Evolutionary conservation across 176 grass and related monocot genomes (phyloP).

Genomic region (Cocos nucifera): DNA sequence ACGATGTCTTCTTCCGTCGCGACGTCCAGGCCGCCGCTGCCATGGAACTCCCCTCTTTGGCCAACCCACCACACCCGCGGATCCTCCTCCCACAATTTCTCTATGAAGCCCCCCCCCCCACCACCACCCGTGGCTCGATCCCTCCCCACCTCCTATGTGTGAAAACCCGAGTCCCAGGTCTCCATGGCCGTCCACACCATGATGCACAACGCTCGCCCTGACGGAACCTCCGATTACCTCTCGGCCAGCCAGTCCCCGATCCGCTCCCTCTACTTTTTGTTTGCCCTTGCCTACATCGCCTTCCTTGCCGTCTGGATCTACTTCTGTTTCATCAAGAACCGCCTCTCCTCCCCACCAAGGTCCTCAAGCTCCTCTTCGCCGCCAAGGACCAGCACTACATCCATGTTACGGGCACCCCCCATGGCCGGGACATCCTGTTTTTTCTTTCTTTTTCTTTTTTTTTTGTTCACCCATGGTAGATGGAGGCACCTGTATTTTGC

Average conservation of each 20-base stretch:
- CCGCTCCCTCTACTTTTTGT: conserved; percentile 61
- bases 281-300: conserved; percentile 50
- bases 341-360: conserved; percentile 52
- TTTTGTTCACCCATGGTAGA: no score
- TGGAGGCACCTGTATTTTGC: no score
- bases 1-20: no score
- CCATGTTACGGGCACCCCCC: conserved; percentile 37
- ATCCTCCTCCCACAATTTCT: no score
- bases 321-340: conserved; percentile 59
- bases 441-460: conserved; percentile 30
- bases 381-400: conserved; percentile 87
- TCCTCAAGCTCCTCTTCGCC: conserved; percentile 71
- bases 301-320: conserved; percentile 79
- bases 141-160: no score
- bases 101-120: no score
- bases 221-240: conserved; percentile 65
- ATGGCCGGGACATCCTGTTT: conserved; percentile 91
- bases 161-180: conserved; percentile 34
- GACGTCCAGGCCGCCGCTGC: no score
- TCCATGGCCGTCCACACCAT: conserved; percentile 72
- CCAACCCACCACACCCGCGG: no score
- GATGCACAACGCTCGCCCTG: conserved; percentile 66
- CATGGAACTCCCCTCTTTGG: no score
- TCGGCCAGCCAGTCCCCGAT: conserved; percentile 67
- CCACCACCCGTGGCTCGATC: no score